phyloP scores from a whole-genome alignment of 2,329 filamentous ascomycete species.

The Fusarium bulbicola region DNA sequence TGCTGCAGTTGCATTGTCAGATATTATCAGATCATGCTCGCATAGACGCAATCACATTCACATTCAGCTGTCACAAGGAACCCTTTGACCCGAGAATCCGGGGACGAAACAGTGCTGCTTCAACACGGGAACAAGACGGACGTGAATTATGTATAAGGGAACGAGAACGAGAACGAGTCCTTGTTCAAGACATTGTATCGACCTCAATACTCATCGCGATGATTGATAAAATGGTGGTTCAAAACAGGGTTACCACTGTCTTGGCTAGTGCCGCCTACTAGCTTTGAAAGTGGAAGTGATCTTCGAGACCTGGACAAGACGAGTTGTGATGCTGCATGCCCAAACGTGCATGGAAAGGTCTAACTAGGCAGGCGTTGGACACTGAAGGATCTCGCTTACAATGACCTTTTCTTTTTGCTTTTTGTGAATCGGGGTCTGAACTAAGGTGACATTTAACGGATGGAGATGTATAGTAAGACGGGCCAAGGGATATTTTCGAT shows the following conservation, averaged over 20 bases:
- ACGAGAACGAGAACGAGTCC: not conserved
- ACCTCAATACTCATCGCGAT: not conserved
- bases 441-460: not conserved
- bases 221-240: not conserved
- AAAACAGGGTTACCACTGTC: not conserved
- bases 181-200: not conserved
- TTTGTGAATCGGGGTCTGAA: not conserved
- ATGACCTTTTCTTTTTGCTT: slow-evolving; percentile 9
- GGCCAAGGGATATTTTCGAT: not conserved
- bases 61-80: not conserved
- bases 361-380: not conserved
- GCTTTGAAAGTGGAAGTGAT: slow-evolving; percentile 23
- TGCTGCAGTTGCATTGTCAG: not conserved
- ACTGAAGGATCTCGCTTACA: not conserved
- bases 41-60: not conserved
- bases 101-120: not conserved
- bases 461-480: not conserved
- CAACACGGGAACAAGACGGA: not conserved
- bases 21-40: slow-evolving; percentile 3
- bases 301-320: slow-evolving; percentile 10
- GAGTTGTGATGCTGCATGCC: not conserved
- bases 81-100: not conserved
- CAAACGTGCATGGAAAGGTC: slow-evolving; percentile 11
- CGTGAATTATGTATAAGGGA: not conserved
- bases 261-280: not conserved